A percentile compares a stretch with the other conserved stretches of the same genome.
Evolutionary conservation across 2,329 filamentous ascomycete genomes (phyloP).

Genomic region (Monilinia laxa): DNA sequence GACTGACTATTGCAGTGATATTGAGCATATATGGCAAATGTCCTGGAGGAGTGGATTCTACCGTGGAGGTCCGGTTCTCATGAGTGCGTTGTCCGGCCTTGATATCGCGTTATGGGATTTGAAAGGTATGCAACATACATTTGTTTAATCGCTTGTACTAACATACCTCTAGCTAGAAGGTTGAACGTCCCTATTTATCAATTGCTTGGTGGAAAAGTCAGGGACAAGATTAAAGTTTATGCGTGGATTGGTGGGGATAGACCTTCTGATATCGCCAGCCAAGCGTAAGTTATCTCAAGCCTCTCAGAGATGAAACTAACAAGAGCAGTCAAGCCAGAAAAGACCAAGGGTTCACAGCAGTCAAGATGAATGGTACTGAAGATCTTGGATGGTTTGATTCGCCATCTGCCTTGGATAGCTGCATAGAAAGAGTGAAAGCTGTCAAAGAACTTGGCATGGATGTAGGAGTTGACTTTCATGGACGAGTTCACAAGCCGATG

Average conservation of each 20-base stretch:
- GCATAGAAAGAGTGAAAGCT: slow-evolving; percentile 64
- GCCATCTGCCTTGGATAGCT: slow-evolving; percentile 60
- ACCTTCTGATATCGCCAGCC: slow-evolving; percentile 62
- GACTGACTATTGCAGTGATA: slow-evolving; percentile 52
- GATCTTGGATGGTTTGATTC: slow-evolving; percentile 76
- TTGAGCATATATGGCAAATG: slow-evolving; percentile 78
- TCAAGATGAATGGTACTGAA: slow-evolving; percentile 81
- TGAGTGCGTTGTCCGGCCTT: slow-evolving; percentile 74
- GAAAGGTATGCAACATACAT: slow-evolving; percentile 49
- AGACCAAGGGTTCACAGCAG: slow-evolving; percentile 61
- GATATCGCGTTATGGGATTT: slow-evolving; percentile 81
- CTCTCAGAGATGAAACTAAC: slow-evolving; percentile 22
- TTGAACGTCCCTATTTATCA: slow-evolving; percentile 69
- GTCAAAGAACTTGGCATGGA: slow-evolving; percentile 72
- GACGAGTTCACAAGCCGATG: slow-evolving; percentile 76
- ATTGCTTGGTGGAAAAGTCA: slow-evolving; percentile 71
- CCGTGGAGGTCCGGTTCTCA: slow-evolving; percentile 74
- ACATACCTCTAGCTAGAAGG: slow-evolving; percentile 47
- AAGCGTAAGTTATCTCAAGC: slow-evolving; percentile 50
- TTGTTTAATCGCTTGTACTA: neutral
- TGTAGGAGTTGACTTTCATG: slow-evolving; percentile 75
- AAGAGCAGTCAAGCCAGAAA: slow-evolving; percentile 52
- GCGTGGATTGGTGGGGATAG: slow-evolving; percentile 77
- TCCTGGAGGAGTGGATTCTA: slow-evolving; percentile 73
- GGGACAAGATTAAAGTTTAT: slow-evolving; percentile 69